These are phyloP conservation scores for Aureobasidium sp. DNA, from an alignment of 2,329 filamentous ascomycete species.

Conservation along the genomic window DNA sequence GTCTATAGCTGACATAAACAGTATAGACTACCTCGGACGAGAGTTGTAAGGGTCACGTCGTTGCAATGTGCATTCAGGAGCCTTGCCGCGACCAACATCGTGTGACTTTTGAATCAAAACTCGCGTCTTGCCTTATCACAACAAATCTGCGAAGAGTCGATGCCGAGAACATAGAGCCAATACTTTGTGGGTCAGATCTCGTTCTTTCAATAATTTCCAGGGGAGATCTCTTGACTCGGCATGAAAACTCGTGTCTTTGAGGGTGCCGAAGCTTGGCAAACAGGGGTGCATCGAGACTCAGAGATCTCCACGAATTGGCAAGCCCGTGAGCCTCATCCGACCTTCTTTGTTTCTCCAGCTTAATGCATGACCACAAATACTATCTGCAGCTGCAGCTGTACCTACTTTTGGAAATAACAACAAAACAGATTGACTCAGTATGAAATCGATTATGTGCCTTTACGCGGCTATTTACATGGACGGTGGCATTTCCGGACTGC, in stretches of 20 bases:
- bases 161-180: not conserved
- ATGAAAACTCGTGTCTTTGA: not conserved
- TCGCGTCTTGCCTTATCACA: not conserved
- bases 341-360: not conserved
- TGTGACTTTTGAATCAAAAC: not conserved
- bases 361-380: not conserved
- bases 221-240: not conserved
- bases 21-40: not conserved
- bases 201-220: not conserved
- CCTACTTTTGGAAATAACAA: not conserved
- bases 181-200: not conserved
- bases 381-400: not conserved
- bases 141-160: not conserved
- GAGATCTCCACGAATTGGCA: not conserved
- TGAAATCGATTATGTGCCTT: not conserved
- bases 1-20: not conserved
- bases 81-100: too few species aligned
- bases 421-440: not conserved
- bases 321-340: not conserved
- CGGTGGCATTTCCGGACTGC: constrained; percentile 1
- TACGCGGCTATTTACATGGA: not conserved
- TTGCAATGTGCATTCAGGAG: too few species aligned
- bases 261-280: constrained; percentile 1
- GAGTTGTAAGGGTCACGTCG: too few species aligned
- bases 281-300: not conserved